Percentiles rank a stretch among this genome's conserved stretches.
Evolutionary conservation across 331 rosid genomes (phyloP).

Genomic region (Stylosanthes scabra): DNA sequence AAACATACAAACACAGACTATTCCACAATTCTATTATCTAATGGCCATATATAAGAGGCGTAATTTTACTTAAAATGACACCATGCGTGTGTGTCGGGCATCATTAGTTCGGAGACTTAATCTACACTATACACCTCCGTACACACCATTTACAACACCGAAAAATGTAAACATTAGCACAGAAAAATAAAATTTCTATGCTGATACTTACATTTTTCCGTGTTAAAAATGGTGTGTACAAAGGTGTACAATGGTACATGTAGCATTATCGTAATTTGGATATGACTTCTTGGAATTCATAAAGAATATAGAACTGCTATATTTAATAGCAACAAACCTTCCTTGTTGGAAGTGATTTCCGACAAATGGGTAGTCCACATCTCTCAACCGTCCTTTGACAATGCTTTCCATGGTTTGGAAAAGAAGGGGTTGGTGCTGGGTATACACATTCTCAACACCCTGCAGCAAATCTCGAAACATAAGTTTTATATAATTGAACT

Average conservation of each 20-base stretch:
- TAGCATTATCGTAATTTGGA: too few relatives aligned
- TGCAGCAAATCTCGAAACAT: conserved; percentile 44
- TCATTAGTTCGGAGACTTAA: too few relatives aligned
- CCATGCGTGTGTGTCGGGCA: background rate
- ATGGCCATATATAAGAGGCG: background rate
- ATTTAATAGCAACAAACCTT: conserved; percentile 69
- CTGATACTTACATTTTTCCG: too few relatives aligned
- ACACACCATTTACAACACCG: too few relatives aligned
- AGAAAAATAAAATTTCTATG: too few relatives aligned
- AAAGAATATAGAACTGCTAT: conserved; percentile 14
- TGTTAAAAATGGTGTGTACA: too few relatives aligned
- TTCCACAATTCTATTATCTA: conserved; percentile 23
- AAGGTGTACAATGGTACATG: too few relatives aligned
- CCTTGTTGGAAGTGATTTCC: conserved; percentile 97
- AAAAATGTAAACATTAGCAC: too few relatives aligned
- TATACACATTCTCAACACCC: conserved; percentile 97
- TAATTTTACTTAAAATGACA: background rate
- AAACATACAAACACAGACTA: conserved; percentile 24
- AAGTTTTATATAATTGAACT: conserved; percentile 30
- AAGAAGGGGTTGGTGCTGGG: conserved; percentile 96
- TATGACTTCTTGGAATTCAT: conserved; percentile 6
- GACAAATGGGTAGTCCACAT: conserved; percentile 83
- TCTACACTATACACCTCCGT: too few relatives aligned
- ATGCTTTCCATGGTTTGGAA: conserved; percentile 96
- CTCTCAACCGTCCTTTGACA: conserved; percentile 89